Evolutionary conservation across 2,329 filamentous ascomycete species (phyloP).

Genomic region (Xylariaceae sp.): DNA sequence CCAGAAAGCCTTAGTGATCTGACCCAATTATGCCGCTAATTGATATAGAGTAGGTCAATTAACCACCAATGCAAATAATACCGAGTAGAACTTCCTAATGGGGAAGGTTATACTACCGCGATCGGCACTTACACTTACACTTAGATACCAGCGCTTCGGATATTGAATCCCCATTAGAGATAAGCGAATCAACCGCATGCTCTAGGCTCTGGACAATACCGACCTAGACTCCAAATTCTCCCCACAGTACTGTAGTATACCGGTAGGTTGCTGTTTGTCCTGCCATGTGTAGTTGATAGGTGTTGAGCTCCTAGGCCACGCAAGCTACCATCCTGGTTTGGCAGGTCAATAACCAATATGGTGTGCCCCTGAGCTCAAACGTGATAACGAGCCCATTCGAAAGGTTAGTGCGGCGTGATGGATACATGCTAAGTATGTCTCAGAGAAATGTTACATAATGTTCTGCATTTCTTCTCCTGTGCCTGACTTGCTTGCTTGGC

Average conservation of each 20-base stretch:
- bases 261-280: no score
- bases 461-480: background rate
- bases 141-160: background rate
- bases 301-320: no score
- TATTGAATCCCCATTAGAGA: background rate
- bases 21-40: constrained; percentile 16
- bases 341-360: constrained; percentile 8
- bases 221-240: no score
- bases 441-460: background rate
- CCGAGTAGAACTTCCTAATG: constrained; percentile 18
- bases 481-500: background rate
- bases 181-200: constrained; percentile 5
- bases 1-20: no score
- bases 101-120: constrained; percentile 12
- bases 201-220: no score
- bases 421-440: background rate
- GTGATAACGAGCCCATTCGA: background rate
- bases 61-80: constrained; percentile 15
- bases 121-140: no score
- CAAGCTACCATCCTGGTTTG: constrained; percentile 7
- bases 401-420: background rate
- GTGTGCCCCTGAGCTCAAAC: background rate
- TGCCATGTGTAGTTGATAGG: no score
- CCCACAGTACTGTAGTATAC: no score
- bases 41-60: constrained; percentile 15